Percentiles rank a stretch among this genome's conserved stretches.
These are phyloP conservation scores for Parachlorella kessleri DNA, from an alignment of 139 green algal species.

Conservation along the genomic window DNA sequence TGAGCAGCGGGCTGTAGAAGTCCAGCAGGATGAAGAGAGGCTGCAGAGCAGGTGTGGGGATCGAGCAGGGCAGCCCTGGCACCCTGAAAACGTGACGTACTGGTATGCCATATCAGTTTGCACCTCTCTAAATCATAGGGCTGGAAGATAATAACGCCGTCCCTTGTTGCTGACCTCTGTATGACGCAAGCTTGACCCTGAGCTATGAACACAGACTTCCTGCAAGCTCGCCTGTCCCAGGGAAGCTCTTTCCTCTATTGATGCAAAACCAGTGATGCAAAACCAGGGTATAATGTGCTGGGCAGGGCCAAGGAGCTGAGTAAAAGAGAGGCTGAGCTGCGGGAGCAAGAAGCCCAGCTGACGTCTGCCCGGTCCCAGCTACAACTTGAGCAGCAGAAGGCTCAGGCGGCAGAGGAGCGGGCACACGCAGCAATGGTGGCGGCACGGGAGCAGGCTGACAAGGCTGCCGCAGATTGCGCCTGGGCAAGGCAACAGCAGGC, in stretches of 20 bases:
- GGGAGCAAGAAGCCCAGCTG: constrained; percentile 2
- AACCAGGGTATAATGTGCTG: too few species aligned
- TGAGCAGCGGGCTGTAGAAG: not conserved
- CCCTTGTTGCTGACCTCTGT: too few species aligned
- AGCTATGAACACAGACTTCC: too few species aligned
- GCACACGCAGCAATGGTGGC: not conserved
- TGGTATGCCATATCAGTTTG: too few species aligned
- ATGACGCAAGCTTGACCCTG: too few species aligned
- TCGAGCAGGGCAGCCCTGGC: too few species aligned
- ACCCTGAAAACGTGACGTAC: too few species aligned
- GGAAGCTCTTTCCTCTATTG: too few species aligned
- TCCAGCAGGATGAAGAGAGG: not conserved
- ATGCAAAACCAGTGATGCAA: too few species aligned
- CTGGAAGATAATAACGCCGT: too few species aligned
- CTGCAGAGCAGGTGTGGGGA: not conserved
- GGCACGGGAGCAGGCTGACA: constrained; percentile 8
- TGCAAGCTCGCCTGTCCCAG: too few species aligned
- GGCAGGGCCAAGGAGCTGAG: not conserved
- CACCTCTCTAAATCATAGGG: too few species aligned
- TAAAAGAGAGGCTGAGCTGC: constrained; percentile 2
- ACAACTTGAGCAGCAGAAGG: not conserved
- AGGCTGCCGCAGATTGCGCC: constrained; percentile 13
- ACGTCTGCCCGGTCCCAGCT: not conserved
- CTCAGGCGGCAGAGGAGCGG: constrained; percentile 13
- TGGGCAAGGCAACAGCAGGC: constrained; percentile 14